Conservation (phyloP, 495 filamentous ascomycete genomes). For the Penicillium waksmanii region DNA sequence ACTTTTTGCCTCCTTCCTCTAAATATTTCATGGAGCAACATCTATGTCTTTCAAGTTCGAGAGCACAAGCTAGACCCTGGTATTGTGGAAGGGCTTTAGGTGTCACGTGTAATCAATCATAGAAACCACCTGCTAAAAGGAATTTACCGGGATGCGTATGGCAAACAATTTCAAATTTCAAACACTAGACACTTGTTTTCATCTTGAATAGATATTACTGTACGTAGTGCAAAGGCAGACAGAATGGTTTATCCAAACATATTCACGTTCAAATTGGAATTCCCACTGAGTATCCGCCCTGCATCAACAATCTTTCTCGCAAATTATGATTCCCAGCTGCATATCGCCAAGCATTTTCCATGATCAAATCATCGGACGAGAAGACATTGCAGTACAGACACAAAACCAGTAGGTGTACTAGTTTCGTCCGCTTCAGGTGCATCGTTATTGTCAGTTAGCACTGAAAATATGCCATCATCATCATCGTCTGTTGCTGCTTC, state of each 20-base stretch:
- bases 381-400: too few relatives aligned
- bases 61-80: not conserved
- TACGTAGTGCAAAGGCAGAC: not conserved
- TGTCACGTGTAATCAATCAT: not conserved
- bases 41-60: not conserved
- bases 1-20: not conserved
- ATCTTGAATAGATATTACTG: not conserved
- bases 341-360: too few relatives aligned
- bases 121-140: too few relatives aligned
- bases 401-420: too few relatives aligned
- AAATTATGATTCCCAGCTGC: too few relatives aligned
- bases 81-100: not conserved
- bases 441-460: too few relatives aligned
- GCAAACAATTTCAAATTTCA: too few relatives aligned
- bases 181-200: not conserved
- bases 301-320: too few relatives aligned
- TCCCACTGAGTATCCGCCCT: too few relatives aligned
- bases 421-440: too few relatives aligned
- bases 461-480: not conserved
- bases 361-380: too few relatives aligned
- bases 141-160: too few relatives aligned
- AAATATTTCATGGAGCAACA: not conserved
- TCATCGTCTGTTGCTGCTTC: not conserved
- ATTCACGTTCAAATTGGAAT: not conserved
- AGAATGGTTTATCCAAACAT: not conserved